Evolutionary conservation across 805 yeast genomes (phyloP).

Genomic region (Maudiozyma saulgeensis): DNA sequence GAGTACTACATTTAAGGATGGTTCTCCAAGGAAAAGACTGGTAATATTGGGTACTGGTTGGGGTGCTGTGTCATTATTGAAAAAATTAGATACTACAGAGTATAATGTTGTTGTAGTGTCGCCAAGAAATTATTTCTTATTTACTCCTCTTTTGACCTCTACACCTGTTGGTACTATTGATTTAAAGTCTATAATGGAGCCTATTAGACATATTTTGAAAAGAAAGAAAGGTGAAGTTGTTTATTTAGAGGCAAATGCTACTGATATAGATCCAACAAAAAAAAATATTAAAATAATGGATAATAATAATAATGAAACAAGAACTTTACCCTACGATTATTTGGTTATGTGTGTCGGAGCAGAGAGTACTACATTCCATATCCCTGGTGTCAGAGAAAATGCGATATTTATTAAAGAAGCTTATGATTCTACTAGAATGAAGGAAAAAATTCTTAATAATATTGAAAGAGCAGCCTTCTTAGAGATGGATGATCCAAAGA

Average conservation of each 20-base stretch:
- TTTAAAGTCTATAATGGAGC: slow-evolving; percentile 84
- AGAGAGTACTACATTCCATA: slow-evolving; percentile 87
- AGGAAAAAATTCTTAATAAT: slow-evolving; percentile 73
- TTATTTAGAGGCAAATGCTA: slow-evolving; percentile 86
- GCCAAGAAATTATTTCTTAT: slow-evolving; percentile 90
- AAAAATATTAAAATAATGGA: slow-evolving; percentile 56
- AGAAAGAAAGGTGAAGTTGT: slow-evolving; percentile 66
- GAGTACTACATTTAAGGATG: slow-evolving; percentile 41
- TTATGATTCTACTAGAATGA: slow-evolving; percentile 73
- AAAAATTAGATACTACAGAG: slow-evolving; percentile 73
- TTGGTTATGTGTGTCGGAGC: slow-evolving; percentile 92
- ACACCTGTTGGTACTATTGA: slow-evolving; percentile 92
- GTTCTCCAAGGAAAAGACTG: slow-evolving; percentile 35
- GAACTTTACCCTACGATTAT: slow-evolving; percentile 50
- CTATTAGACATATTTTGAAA: slow-evolving; percentile 80
- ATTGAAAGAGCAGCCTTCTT: slow-evolving; percentile 82
- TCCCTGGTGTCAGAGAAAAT: slow-evolving; percentile 85
- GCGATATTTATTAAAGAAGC: slow-evolving; percentile 88
- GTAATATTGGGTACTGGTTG: slow-evolving; percentile 87
- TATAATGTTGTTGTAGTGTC: slow-evolving; percentile 86
- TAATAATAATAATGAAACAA: not conserved
- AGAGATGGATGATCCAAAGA: slow-evolving; percentile 61
- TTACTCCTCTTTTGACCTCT: slow-evolving; percentile 90
- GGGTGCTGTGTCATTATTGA: slow-evolving; percentile 84
- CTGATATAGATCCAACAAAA: slow-evolving; percentile 63